Conservation (phyloP, 2,329 filamentous ascomycete species). For the Botryosphaeria dothidea region DNA sequence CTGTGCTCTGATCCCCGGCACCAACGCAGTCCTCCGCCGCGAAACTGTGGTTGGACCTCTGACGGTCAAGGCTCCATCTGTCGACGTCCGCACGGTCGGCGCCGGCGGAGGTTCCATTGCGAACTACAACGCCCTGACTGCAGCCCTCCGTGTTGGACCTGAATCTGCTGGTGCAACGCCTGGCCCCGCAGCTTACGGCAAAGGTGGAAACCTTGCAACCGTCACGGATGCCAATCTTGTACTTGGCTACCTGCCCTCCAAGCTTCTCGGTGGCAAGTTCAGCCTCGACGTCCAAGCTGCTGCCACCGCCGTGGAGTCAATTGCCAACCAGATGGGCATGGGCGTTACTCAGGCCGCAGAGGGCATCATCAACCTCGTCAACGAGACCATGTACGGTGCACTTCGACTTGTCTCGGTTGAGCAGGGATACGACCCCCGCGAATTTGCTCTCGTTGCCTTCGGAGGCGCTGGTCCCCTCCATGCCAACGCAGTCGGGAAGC, state of each 20-base stretch:
- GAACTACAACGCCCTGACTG: slow-evolving; percentile 49
- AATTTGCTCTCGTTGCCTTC: slow-evolving; percentile 54
- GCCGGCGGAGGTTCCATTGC: slow-evolving; percentile 54
- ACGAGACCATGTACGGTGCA: slow-evolving; percentile 55
- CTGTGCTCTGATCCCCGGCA: slow-evolving; percentile 47
- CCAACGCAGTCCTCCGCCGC: slow-evolving; percentile 46
- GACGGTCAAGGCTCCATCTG: slow-evolving; percentile 49
- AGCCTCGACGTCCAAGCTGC: slow-evolving; percentile 47
- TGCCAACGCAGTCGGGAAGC: slow-evolving; percentile 51
- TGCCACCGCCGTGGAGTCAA: slow-evolving; percentile 41
- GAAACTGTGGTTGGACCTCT: slow-evolving; percentile 49
- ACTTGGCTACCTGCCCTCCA: slow-evolving; percentile 50
- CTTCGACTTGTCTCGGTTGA: slow-evolving; percentile 54
- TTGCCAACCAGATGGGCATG: slow-evolving; percentile 51
- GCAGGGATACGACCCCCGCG: slow-evolving; percentile 53
- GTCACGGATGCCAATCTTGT: slow-evolving; percentile 53
- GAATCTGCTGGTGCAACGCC: slow-evolving; percentile 52
- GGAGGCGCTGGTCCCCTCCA: slow-evolving; percentile 55
- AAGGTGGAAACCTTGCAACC: slow-evolving; percentile 48
- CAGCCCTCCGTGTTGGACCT: slow-evolving; percentile 52
- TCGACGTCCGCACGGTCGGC: slow-evolving; percentile 52
- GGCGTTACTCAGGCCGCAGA: slow-evolving; percentile 46
- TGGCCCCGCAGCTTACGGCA: slow-evolving; percentile 53
- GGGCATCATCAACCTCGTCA: slow-evolving; percentile 52
- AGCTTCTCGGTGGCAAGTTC: slow-evolving; percentile 49